These are phyloP conservation scores for Backusella morwellensis DNA, from an alignment of 192 early-diverging fungal genomes.

Conservation along the genomic window DNA sequence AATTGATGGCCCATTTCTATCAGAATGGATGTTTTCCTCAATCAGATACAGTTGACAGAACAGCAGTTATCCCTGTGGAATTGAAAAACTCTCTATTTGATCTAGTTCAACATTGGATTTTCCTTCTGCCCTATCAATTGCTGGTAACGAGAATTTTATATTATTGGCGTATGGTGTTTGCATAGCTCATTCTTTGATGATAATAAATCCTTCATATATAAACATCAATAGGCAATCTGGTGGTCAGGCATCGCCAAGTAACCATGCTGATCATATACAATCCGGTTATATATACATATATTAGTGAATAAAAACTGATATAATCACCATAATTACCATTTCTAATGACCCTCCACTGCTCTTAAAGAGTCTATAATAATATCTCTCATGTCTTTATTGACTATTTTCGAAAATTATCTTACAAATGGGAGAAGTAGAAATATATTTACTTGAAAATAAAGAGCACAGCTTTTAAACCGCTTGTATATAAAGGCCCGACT, in stretches of 20 bases:
- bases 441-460: too few relatives aligned
- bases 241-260: neutral
- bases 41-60: neutral
- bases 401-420: too few relatives aligned
- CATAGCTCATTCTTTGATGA: neutral
- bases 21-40: conserved; percentile 64
- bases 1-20: conserved; percentile 78
- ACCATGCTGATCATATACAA: neutral
- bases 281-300: neutral
- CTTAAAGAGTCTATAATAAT: too few relatives aligned
- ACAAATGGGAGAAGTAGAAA: too few relatives aligned
- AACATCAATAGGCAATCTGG: neutral
- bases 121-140: conserved; percentile 1
- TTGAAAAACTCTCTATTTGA: conserved; percentile 70
- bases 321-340: neutral
- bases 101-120: conserved; percentile 67
- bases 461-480: too few relatives aligned
- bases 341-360: too few relatives aligned
- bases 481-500: too few relatives aligned
- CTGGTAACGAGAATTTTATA: conserved; percentile 67
- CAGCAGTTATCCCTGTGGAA: conserved; percentile 56
- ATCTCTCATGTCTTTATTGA: too few relatives aligned
- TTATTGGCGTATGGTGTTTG: conserved; percentile 51
- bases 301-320: neutral
- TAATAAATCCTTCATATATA: neutral